phyloP scores from a whole-genome alignment of 495 filamentous ascomycete species.

The Chaetomium cochliodes region DNA sequence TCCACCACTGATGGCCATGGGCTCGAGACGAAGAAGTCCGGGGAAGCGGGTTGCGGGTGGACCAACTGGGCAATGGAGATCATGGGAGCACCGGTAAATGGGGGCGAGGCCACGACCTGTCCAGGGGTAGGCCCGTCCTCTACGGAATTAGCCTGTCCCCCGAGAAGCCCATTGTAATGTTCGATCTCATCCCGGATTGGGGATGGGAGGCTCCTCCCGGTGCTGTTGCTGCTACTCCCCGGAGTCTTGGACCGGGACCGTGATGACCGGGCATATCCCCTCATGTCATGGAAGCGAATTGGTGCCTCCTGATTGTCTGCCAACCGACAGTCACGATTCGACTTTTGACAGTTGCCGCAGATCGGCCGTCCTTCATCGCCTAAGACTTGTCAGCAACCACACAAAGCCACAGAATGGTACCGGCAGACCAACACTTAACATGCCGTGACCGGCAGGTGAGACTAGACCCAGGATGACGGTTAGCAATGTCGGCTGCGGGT shows the following conservation, averaged over 20 bases:
- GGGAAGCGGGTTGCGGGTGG: slow-evolving; percentile 1
- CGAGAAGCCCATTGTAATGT: too few species aligned
- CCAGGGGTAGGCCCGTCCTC: neutral
- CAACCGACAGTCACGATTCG: neutral
- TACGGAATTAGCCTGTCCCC: neutral
- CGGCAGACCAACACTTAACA: slow-evolving; percentile 1
- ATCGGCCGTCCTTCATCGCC: neutral
- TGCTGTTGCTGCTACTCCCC: neutral
- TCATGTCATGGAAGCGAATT: slow-evolving; percentile 1
- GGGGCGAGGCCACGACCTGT: neutral
- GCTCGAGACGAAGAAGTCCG: neutral
- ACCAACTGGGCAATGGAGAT: neutral
- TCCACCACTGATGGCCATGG: slow-evolving; percentile 1
- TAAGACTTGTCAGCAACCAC: neutral
- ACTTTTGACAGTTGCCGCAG: slow-evolving; percentile 2
- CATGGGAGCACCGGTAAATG: neutral
- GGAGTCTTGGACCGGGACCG: too few species aligned
- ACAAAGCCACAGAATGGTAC: neutral
- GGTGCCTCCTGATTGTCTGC: neutral
- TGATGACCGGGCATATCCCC: neutral
- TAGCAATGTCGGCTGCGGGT: neutral
- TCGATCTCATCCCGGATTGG: neutral
- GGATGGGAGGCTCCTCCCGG: neutral
- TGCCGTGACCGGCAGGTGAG: slow-evolving; percentile 4
- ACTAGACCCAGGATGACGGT: neutral